Percentiles rank a stretch among this genome's conserved stretches.
phyloP scores from a whole-genome alignment of 2,329 filamentous ascomycete species.

The Coleophoma eucalyptorum region DNA sequence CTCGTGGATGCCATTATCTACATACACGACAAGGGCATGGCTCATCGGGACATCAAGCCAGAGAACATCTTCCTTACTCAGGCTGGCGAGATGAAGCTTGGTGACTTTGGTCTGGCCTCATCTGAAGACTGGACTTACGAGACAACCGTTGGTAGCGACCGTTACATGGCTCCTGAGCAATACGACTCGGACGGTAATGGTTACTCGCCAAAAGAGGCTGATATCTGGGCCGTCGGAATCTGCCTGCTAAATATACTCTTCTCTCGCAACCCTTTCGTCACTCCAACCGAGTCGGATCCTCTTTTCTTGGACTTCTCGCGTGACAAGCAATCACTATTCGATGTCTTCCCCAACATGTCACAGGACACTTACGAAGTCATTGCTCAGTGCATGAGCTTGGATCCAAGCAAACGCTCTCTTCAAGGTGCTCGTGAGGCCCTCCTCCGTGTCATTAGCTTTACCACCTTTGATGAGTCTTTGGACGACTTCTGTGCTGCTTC shows the following conservation, averaged over 20 bases:
- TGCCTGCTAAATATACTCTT: slow-evolving; percentile 96
- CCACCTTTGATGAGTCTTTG: slow-evolving; percentile 82
- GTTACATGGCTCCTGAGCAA: slow-evolving; percentile 99
- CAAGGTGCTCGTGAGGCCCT: slow-evolving; percentile 74
- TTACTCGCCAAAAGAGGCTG: slow-evolving; percentile 89
- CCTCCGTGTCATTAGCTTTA: slow-evolving; percentile 81
- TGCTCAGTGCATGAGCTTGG: slow-evolving; percentile 83
- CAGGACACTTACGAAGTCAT: slow-evolving; percentile 96
- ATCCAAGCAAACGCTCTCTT: slow-evolving; percentile 85
- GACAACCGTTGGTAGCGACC: slow-evolving; percentile 91
- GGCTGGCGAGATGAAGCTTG: slow-evolving; percentile 87
- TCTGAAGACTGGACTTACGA: slow-evolving; percentile 88
- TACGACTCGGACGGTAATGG: slow-evolving; percentile 84
- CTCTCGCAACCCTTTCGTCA: slow-evolving; percentile 92
- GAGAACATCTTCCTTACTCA: slow-evolving; percentile 97
- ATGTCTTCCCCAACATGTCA: slow-evolving; percentile 98
- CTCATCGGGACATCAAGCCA: slow-evolving; percentile 97
- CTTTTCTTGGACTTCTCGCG: slow-evolving; percentile 90
- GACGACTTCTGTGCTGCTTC: slow-evolving; percentile 86
- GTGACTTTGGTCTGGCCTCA: slow-evolving; percentile 92
- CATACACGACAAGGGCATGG: slow-evolving; percentile 87
- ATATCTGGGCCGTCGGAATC: slow-evolving; percentile 96
- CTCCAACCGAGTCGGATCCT: slow-evolving; percentile 84
- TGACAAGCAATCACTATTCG: slow-evolving; percentile 93
- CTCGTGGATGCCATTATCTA: slow-evolving; percentile 85